Evolutionary conservation across 176 grass and related monocot species (phyloP), one percentile per base, ranked within the genome.

Genomic region (Oryza officinalis): DNA sequence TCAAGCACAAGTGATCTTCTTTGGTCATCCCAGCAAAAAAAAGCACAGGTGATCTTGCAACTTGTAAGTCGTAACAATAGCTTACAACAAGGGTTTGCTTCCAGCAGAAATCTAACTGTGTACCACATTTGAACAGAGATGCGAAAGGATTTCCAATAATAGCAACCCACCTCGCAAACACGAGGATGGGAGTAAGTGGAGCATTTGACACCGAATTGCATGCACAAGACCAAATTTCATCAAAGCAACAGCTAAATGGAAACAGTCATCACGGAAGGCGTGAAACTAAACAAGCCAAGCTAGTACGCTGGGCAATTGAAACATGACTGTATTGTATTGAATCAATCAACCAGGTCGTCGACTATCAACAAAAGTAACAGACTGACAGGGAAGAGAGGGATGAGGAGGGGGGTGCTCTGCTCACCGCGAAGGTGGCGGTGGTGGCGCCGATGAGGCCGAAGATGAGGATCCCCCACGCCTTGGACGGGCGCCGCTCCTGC

Each of bases 391-490:
- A 61, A 46, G 6, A 14, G 27, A 18, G 10, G n/a, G n/a, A n/a
- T n/a, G 2, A 57, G 26, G 5, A 33, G n/a, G 22, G 44, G 76
- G 76, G 22, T 67, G 15, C 66, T 14, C 13, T 72, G 12, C 71
- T 30, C 80, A 96, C 96, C 65, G 93, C 89, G 52, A 96, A 70
- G 67, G 87, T 90, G 14, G 93, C 92, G 57, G 89, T 89, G 54
- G 96, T 87, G 83, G 84, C 96, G 43, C 96, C 93, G 64, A 99
- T 90, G 23, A 99, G 41, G 82, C 91, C 96, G 84, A 99, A 92
- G 38, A 99, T 71, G 82, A 92, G 80, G 65, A 92, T 38, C 15
- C 93, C 91, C 96, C 96, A 99, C 59, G 93, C 91, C 86, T 85
- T 96, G 69, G 88, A 87, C 30, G 79, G 84, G 13, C 74, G 66